Percentiles rank a stretch among this genome's conserved stretches.
These are phyloP conservation scores for Aspergillus versicolor DNA, from an alignment of 2,329 filamentous ascomycete species.

Conservation along the genomic window DNA sequence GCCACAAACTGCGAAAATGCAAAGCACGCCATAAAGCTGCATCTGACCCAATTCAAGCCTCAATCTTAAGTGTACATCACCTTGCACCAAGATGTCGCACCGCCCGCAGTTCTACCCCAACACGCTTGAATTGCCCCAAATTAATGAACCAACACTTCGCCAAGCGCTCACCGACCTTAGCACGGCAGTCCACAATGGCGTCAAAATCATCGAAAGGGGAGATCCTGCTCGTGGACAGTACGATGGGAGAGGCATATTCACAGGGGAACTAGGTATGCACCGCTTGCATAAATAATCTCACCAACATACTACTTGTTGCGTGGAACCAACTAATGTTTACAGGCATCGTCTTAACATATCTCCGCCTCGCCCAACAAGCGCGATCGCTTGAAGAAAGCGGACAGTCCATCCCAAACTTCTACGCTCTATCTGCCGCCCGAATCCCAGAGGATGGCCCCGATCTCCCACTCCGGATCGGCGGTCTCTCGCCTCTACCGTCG, in stretches of 20 bases:
- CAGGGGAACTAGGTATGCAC: conserved; percentile 1
- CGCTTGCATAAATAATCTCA: too few species aligned
- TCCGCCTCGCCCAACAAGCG: conserved; percentile 39
- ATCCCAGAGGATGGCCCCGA: conserved; percentile 26
- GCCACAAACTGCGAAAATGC: background rate
- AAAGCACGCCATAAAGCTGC: background rate
- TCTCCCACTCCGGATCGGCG: conserved; percentile 26
- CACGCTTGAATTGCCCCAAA: background rate
- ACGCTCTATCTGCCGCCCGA: conserved; percentile 27
- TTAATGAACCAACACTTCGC: background rate
- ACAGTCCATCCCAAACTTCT: conserved; percentile 23
- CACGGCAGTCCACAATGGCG: background rate
- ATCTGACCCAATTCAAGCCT: background rate
- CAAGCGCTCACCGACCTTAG: background rate
- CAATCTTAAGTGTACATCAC: too few species aligned
- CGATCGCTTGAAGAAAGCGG: conserved; percentile 21
- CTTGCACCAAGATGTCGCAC: background rate
- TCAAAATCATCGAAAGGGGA: background rate
- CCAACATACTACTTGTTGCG: too few species aligned
- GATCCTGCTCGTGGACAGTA: background rate
- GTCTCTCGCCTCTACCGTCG: conserved; percentile 36
- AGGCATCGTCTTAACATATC: conserved; percentile 39
- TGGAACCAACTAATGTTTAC: background rate
- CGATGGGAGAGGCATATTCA: conserved; percentile 5
- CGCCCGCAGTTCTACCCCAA: conserved; percentile 5